Evolutionary conservation across 306 rosid genomes (phyloP), one percentile per base, ranked within the genome.

Genomic region (Styphnolobium japonicum): DNA sequence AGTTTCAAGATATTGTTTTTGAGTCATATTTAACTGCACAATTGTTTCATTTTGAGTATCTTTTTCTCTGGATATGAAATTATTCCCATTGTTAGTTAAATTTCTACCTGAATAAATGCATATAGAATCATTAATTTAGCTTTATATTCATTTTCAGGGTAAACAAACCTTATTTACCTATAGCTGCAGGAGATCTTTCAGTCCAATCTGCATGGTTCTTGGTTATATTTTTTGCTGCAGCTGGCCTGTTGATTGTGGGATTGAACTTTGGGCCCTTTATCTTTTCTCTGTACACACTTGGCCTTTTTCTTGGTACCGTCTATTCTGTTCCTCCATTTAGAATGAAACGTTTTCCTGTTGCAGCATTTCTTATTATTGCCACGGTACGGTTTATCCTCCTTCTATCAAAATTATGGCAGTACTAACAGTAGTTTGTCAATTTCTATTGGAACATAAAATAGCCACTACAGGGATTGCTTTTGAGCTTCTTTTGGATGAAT

Each of bases 131-230:
- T 39, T 75, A 55, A 60, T 67, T 42, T 37, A 70, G 29, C 78
- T 64, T 83, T 33, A 55, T 49, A 46, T 82, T 80, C 57, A 18
- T 83, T 83, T 89, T 82, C 97, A 94, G 98, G 90, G 97, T 94
- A 73, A 94, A 94, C 95, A 94, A 94, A 73, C 97, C 97, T 15
- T 94, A 94, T 85, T 86, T 94, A 81, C 98, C 98, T 31, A 92
- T 94, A 66, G 98, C 98, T 4, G 98, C 98, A 1, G 98, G 98
- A 79, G 97, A 94, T 85, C 97, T 94, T 84, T 92, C 98, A 16
- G 97, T 94, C 77, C 88, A 91, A 85, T 89, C 95, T 73, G 98
- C 98, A 27, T 92, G 98, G 98, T 36, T 89, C 51, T 85, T 94
- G 89, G 98, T 94, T 84, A 77, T 83, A 82, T 91, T 92, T 85